Conservation (phyloP, 768 basidiomycete species). For the Calocybe gangraenosa region DNA sequence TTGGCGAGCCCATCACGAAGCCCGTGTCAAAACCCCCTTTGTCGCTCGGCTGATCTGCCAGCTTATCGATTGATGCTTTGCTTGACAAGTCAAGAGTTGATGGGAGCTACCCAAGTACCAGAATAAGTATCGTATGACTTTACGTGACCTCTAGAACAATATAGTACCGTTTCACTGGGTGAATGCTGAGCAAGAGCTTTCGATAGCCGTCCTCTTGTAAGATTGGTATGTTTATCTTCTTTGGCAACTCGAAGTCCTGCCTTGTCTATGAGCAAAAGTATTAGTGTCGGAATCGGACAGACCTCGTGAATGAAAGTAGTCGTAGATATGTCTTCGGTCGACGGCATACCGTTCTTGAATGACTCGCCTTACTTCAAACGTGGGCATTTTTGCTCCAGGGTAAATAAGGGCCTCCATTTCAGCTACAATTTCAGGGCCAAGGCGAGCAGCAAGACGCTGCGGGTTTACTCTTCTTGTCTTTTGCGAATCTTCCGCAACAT, state of each 20-base stretch:
- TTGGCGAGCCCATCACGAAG: not conserved
- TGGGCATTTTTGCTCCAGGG: slow-evolving; percentile 76
- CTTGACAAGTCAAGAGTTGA: not conserved
- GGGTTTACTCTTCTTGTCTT: slow-evolving; percentile 61
- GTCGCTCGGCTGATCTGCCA: not conserved
- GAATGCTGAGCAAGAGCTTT: slow-evolving; percentile 22
- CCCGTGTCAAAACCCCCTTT: not conserved
- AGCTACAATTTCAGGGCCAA: slow-evolving; percentile 61
- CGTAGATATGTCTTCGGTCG: slow-evolving; percentile 72
- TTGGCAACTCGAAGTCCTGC: slow-evolving; percentile 60
- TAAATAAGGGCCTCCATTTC: slow-evolving; percentile 71
- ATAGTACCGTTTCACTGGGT: slow-evolving; percentile 5
- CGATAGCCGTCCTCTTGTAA: slow-evolving; percentile 37
- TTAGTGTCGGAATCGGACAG: slow-evolving; percentile 12
- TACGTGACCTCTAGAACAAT: too few species aligned
- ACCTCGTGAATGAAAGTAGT: slow-evolving; percentile 70
- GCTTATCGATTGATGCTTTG: not conserved
- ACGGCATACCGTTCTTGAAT: slow-evolving; percentile 68
- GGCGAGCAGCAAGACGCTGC: slow-evolving; percentile 60
- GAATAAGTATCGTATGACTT: not conserved
- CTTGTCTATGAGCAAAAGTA: slow-evolving; percentile 21
- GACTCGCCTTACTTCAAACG: slow-evolving; percentile 63
- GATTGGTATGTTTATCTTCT: slow-evolving; percentile 57
- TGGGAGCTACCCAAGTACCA: not conserved
- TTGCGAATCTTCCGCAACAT: slow-evolving; percentile 28